Percentiles rank a stretch among this genome's conserved stretches.
phyloP scores from a whole-genome alignment of 2,329 filamentous ascomycete genomes.

The Aaosphaeria pasadenensis region DNA sequence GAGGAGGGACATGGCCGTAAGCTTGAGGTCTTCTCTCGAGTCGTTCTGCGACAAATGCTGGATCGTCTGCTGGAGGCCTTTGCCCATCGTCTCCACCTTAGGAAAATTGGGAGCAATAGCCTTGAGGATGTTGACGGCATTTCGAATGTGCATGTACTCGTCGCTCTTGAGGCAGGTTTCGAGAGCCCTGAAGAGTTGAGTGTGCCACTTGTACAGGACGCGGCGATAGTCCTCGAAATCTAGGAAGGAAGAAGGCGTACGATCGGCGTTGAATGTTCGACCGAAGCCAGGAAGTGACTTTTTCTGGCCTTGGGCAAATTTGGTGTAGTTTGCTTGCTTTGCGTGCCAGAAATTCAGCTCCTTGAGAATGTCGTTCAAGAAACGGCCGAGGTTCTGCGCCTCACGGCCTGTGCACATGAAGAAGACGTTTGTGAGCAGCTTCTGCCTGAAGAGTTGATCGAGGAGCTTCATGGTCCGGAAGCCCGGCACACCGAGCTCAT shows the following conservation, averaged over 20 bases:
- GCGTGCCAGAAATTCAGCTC: conserved; percentile 84
- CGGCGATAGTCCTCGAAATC: conserved; percentile 85
- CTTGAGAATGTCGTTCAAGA: conserved; percentile 76
- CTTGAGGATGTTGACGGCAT: conserved; percentile 87
- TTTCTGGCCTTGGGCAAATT: conserved; percentile 69
- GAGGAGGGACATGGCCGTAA: conserved; percentile 68
- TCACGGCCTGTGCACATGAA: conserved; percentile 89
- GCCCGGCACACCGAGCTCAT: conserved; percentile 77
- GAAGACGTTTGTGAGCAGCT: conserved; percentile 76
- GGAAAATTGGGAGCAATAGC: conserved; percentile 80
- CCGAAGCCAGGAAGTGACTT: conserved; percentile 75
- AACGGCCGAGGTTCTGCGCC: conserved; percentile 88
- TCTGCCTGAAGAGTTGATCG: conserved; percentile 79
- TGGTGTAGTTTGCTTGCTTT: conserved; percentile 73
- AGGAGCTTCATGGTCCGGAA: conserved; percentile 85
- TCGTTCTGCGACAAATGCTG: conserved; percentile 59
- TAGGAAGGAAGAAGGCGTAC: conserved; percentile 68
- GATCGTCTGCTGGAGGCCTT: conserved; percentile 64
- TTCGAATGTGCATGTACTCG: conserved; percentile 98
- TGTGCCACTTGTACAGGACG: conserved; percentile 87
- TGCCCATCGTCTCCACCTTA: conserved; percentile 83
- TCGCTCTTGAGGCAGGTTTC: conserved; percentile 76
- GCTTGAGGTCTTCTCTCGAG: conserved; percentile 69
- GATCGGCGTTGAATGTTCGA: conserved; percentile 66
- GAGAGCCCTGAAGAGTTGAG: conserved; percentile 73